Percentiles rank a stretch among this genome's conserved stretches.
These are phyloP conservation scores for Trypanosoma vivax DNA, from an alignment of 208 protist species.

Conservation along the genomic window DNA sequence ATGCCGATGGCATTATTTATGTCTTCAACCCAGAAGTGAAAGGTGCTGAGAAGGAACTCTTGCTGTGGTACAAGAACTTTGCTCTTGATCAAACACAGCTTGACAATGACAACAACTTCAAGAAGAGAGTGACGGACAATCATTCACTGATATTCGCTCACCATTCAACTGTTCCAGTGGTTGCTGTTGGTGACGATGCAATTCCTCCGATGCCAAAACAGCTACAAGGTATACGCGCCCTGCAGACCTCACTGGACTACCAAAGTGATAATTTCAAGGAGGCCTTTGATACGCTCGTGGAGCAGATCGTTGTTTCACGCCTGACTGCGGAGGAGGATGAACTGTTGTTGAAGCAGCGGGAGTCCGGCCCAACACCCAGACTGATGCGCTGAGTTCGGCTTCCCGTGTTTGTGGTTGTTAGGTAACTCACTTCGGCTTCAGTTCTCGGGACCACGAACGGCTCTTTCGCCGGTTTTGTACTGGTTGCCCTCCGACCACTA, in stretches of 20 bases:
- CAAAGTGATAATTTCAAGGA: conserved; percentile 87
- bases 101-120: conserved; percentile 66
- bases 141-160: conserved; percentile 78
- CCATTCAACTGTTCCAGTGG: conserved; percentile 52
- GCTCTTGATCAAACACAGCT: conserved; percentile 57
- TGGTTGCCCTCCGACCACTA: no score
- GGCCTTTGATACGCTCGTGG: conserved; percentile 81
- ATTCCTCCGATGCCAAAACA: conserved; percentile 64
- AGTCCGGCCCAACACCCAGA: conserved; percentile 20
- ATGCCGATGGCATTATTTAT: conserved; percentile 81
- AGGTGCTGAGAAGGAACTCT: conserved; percentile 72
- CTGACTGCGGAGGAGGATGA: conserved; percentile 74
- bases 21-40: conserved; percentile 81
- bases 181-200: conserved; percentile 16
- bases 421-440: no score
- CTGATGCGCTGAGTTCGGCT: conserved; percentile 16
- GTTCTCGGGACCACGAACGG: no score
- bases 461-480: no score
- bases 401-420: neutral
- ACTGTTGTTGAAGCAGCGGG: conserved; percentile 41
- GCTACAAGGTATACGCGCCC: conserved; percentile 58
- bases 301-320: conserved; percentile 51
- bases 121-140: conserved; percentile 37
- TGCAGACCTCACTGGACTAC: conserved; percentile 86
- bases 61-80: conserved; percentile 90